Conservation (phyloP, 352 stramenopile genomes). For the Elongisporangium anandrum region DNA sequence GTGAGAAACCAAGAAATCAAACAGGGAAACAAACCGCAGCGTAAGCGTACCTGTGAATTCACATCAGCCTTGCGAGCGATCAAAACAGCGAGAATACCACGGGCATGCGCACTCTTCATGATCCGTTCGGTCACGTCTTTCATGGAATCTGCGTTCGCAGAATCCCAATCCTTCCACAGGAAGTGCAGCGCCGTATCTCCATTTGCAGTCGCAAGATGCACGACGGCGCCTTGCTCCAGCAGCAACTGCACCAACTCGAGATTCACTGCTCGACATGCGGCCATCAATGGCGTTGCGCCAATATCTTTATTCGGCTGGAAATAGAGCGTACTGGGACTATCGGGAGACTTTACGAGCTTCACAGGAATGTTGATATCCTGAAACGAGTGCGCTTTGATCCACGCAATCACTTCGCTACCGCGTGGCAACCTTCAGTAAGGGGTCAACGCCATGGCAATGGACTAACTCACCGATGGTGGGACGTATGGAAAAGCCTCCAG, state of each 20-base stretch:
- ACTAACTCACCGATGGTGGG: slow-evolving; percentile 24
- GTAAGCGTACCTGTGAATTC: slow-evolving; percentile 43
- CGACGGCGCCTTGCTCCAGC: slow-evolving; percentile 40
- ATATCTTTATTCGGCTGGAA: slow-evolving; percentile 21
- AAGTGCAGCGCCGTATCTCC: slow-evolving; percentile 68
- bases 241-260: slow-evolving; percentile 45
- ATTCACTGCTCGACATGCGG: slow-evolving; percentile 41
- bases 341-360: slow-evolving; percentile 1
- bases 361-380: slow-evolving; percentile 65
- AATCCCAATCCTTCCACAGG: slow-evolving; percentile 42
- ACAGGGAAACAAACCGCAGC: too few relatives aligned
- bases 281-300: slow-evolving; percentile 67
- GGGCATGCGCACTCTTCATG: slow-evolving; percentile 27
- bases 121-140: slow-evolving; percentile 22
- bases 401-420: slow-evolving; percentile 49
- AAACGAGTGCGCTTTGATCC: slow-evolving; percentile 60
- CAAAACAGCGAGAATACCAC: slow-evolving; percentile 35
- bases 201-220: slow-evolving; percentile 54
- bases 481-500: slow-evolving; percentile 44
- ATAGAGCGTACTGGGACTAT: neutral
- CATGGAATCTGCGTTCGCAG: slow-evolving; percentile 15
- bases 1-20: neutral
- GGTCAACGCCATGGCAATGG: too few relatives aligned
- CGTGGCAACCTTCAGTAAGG: slow-evolving; percentile 1
- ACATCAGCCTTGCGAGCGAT: slow-evolving; percentile 27